Evolutionary conservation across 2,329 filamentous ascomycete species (phyloP).

Genomic region (Trematosphaeria pertusa): DNA sequence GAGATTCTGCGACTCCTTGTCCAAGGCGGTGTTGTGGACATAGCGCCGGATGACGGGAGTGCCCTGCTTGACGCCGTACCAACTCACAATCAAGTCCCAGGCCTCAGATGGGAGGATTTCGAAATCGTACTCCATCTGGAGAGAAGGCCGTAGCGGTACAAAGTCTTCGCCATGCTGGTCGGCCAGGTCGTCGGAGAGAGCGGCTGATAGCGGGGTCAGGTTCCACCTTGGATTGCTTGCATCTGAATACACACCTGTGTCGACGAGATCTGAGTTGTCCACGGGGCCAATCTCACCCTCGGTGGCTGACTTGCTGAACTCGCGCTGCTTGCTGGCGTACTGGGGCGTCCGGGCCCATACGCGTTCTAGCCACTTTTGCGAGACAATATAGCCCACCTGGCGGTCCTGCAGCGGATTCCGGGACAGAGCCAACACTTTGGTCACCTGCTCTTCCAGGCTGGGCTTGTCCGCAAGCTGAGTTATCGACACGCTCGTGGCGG

Average conservation of each 20-base stretch:
- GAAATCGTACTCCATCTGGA: conserved; percentile 71
- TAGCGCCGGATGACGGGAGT: conserved; percentile 76
- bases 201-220: conserved; percentile 14
- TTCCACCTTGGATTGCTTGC: neutral
- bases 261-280: conserved; percentile 80
- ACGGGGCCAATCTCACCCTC: conserved; percentile 77
- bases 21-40: conserved; percentile 76
- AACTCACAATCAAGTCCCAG: conserved; percentile 80
- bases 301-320: conserved; percentile 64
- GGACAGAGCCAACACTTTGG: conserved; percentile 70
- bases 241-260: conserved; percentile 21
- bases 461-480: conserved; percentile 30
- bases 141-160: conserved; percentile 74
- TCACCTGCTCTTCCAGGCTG: conserved; percentile 71
- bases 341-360: conserved; percentile 45
- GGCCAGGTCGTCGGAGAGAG: conserved; percentile 28
- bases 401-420: conserved; percentile 68
- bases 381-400: conserved; percentile 79
- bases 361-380: conserved; percentile 74
- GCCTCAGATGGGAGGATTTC: conserved; percentile 78
- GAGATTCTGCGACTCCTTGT: conserved; percentile 67
- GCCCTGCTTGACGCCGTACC: conserved; percentile 78
- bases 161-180: conserved; percentile 61
- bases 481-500: conserved; percentile 32
- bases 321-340: conserved; percentile 51